Evolutionary conservation across 805 yeast species (phyloP).

Genomic region (Lipomyces orientalis): DNA sequence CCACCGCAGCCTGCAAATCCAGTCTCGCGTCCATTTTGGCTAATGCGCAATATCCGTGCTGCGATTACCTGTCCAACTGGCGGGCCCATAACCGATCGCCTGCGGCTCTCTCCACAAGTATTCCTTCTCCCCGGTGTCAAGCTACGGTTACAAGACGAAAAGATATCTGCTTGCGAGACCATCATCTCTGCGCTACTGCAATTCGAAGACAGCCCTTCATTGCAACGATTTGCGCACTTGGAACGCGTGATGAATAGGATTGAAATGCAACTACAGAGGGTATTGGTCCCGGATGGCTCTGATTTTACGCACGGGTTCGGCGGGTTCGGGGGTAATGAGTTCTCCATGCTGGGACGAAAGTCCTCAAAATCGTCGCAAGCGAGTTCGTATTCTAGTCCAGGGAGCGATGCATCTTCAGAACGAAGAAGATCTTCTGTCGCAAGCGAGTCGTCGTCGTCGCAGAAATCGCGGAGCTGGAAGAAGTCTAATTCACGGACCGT

Average conservation of each 20-base stretch:
- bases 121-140: constrained; percentile 12
- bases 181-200: constrained; percentile 13
- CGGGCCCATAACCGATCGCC: constrained; percentile 6
- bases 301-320: constrained; percentile 3
- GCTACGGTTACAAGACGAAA: constrained; percentile 18
- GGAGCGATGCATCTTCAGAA: background rate
- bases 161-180: constrained; percentile 13
- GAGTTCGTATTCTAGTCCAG: background rate
- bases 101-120: constrained; percentile 17
- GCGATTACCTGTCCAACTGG: constrained; percentile 17
- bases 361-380: background rate
- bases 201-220: constrained; percentile 8
- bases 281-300: background rate
- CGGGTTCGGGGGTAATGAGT: background rate
- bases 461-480: background rate
- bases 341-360: background rate
- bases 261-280: constrained; percentile 8
- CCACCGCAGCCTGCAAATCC: constrained; percentile 12
- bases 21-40: constrained; percentile 17
- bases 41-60: constrained; percentile 17
- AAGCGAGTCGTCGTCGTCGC: background rate
- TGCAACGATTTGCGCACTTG: constrained; percentile 4
- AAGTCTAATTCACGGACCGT: background rate
- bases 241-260: constrained; percentile 12
- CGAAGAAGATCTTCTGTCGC: background rate